phyloP scores from a whole-genome alignment of 2,329 filamentous ascomycete genomes.

The Xylariaceae sp. region DNA sequence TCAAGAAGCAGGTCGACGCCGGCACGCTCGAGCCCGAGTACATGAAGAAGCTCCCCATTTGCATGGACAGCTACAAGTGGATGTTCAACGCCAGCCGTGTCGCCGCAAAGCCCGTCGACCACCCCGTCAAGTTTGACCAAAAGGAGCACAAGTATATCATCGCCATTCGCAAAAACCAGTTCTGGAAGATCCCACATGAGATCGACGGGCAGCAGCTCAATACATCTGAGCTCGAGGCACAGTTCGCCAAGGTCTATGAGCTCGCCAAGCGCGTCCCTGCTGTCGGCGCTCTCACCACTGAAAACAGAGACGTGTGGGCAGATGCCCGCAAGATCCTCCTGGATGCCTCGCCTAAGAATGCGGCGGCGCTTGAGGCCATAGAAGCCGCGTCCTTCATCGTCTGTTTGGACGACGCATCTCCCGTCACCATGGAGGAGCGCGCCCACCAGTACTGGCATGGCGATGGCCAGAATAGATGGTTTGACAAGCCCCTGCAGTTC shows the following conservation, averaged over 20 bases:
- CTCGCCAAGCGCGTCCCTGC: constrained; percentile 68
- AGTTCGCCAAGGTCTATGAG: constrained; percentile 83
- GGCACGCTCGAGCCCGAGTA: constrained; percentile 91
- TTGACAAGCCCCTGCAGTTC: constrained; percentile 96
- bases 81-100: constrained; percentile 97
- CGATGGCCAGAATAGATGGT: constrained; percentile 94
- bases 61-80: constrained; percentile 97
- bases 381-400: constrained; percentile 88
- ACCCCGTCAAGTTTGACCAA: constrained; percentile 75
- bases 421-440: constrained; percentile 92
- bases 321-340: constrained; percentile 77
- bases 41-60: constrained; percentile 96
- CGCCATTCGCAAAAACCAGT: constrained; percentile 91
- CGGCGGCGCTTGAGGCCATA: constrained; percentile 72
- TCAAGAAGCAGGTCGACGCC: constrained; percentile 87
- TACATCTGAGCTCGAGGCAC: constrained; percentile 82
- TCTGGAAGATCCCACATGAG: constrained; percentile 88
- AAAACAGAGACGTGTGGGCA: constrained; percentile 92
- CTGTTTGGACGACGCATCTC: constrained; percentile 87
- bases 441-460: constrained; percentile 98
- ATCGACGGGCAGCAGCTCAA: constrained; percentile 82
- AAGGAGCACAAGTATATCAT: constrained; percentile 82
- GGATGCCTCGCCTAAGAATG: constrained; percentile 74
- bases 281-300: constrained; percentile 81
- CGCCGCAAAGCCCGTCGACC: constrained; percentile 76